phyloP scores from a whole-genome alignment of 2,329 filamentous ascomycete species.

The Arachnopeziza araneosa region DNA sequence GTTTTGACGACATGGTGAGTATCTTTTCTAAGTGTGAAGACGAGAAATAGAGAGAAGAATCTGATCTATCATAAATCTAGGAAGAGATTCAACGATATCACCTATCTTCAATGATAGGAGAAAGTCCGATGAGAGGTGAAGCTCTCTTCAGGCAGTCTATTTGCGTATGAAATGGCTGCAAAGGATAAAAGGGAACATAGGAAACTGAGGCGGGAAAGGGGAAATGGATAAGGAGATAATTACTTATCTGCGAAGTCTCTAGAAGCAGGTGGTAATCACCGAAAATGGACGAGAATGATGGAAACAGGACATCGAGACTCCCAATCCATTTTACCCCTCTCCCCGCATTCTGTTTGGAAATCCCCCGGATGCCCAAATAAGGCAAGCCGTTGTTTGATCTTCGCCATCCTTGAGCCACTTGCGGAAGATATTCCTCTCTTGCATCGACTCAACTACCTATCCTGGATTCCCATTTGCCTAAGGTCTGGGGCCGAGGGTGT shows the following conservation, averaged over 20 bases:
- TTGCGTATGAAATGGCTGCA: background rate
- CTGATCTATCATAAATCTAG: background rate
- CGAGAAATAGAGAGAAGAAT: background rate
- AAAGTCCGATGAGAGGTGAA: background rate
- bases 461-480: too few relatives aligned
- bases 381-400: background rate
- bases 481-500: too few relatives aligned
- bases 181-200: background rate
- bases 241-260: background rate
- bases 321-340: background rate
- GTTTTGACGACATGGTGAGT: slow-evolving; percentile 44
- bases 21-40: background rate
- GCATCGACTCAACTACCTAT: too few relatives aligned
- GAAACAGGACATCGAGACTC: background rate
- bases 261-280: background rate
- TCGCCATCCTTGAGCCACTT: background rate
- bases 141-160: background rate
- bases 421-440: background rate
- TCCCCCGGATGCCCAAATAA: background rate
- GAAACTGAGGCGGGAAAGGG: background rate
- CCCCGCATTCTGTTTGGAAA: background rate
- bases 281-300: background rate
- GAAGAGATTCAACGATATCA: background rate
- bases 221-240: too few relatives aligned
- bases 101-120: background rate